Evolutionary conservation across 305 asterid genomes (phyloP).

Genomic region (Caryopteris hybrid): DNA sequence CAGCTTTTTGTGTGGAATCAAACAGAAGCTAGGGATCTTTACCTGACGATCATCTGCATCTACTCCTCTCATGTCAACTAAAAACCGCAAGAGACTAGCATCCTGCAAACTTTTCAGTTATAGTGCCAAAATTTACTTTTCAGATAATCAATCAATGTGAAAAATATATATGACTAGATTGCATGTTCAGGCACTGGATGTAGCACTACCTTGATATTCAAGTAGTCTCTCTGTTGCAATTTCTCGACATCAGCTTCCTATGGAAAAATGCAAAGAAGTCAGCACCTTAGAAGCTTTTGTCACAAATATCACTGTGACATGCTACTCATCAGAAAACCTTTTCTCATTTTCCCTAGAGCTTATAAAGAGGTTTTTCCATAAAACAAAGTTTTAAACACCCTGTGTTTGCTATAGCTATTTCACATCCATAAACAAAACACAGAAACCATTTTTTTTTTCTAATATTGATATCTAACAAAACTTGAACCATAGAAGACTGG

Average conservation of each 20-base stretch:
- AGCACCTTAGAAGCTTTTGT: neutral
- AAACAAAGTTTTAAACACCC: neutral
- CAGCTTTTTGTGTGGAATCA: neutral
- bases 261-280: slow-evolving; percentile 21
- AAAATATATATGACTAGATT: slow-evolving; percentile 10
- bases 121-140: slow-evolving; percentile 31
- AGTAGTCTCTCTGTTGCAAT: slow-evolving; percentile 91
- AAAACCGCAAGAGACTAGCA: slow-evolving; percentile 94
- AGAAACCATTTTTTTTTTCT: neutral
- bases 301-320: neutral
- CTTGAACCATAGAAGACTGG: neutral
- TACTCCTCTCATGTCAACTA: slow-evolving; percentile 96
- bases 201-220: slow-evolving; percentile 68
- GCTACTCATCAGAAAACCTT: neutral
- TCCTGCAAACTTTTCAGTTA: slow-evolving; percentile 80
- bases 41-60: slow-evolving; percentile 99
- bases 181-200: slow-evolving; percentile 11
- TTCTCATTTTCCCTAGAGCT: neutral
- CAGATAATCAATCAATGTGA: slow-evolving; percentile 10
- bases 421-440: neutral
- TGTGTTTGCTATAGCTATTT: neutral
- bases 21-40: slow-evolving; percentile 18
- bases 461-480: neutral
- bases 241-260: slow-evolving; percentile 97
- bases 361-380: neutral